phyloP scores from a whole-genome alignment of 257 asterid species.

The Solanum chiquidenum region DNA sequence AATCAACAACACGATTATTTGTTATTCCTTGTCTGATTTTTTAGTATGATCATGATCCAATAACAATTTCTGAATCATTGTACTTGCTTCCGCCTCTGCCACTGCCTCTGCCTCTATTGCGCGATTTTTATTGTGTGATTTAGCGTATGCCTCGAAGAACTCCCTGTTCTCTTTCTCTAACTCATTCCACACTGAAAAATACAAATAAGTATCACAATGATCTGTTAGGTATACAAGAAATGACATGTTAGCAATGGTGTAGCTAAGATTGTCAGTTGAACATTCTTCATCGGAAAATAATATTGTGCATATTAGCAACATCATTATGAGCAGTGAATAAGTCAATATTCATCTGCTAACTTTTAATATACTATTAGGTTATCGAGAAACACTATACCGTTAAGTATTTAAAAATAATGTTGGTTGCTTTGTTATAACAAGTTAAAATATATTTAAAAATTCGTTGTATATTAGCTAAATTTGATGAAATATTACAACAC shows the following conservation, averaged over 20 bases:
- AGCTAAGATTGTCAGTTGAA: not conserved
- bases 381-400: not conserved
- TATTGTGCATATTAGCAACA: not conserved
- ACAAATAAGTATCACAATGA: not conserved
- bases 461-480: not conserved
- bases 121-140: conserved; percentile 19
- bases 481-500: not conserved
- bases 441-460: not conserved
- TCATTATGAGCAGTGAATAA: not conserved
- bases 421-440: not conserved
- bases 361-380: not conserved
- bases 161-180: conserved; percentile 50
- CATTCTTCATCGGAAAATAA: not conserved
- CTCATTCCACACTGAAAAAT: conserved; percentile 76
- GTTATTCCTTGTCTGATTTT: not conserved
- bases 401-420: not conserved
- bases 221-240: not conserved
- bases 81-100: conserved; percentile 21
- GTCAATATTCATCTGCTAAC: not conserved
- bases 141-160: conserved; percentile 20
- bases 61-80: conserved; percentile 25
- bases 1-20: not conserved
- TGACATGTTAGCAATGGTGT: not conserved
- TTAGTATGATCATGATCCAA: conserved; percentile 3
- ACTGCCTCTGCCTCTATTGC: conserved; percentile 14